Evolutionary conservation across 2,329 filamentous ascomycete species (phyloP).

Genomic region (Fragosphaeria purpurea): DNA sequence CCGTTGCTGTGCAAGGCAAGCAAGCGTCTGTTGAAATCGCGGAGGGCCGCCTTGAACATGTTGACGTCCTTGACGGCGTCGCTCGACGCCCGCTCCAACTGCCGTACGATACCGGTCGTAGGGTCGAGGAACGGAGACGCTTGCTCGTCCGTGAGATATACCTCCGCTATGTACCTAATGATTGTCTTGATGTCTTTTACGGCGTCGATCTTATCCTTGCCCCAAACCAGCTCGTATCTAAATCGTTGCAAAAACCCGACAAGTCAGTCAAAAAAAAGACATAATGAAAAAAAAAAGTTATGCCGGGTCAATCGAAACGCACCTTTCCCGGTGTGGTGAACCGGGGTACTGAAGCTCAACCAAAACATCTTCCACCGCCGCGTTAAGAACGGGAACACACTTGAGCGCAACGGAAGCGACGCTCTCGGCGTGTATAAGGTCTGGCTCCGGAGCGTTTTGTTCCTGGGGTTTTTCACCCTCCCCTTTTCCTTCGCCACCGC

Average conservation of each 20-base stretch:
- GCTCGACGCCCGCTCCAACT: slow-evolving; percentile 63
- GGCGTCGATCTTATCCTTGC: slow-evolving; percentile 70
- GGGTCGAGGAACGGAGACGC: slow-evolving; percentile 60
- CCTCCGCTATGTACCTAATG: slow-evolving; percentile 58
- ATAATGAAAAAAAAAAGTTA: slow-evolving; percentile 5
- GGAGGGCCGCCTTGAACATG: slow-evolving; percentile 63
- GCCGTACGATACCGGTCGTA: slow-evolving; percentile 62
- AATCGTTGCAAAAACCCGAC: neutral
- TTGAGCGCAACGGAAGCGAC: slow-evolving; percentile 41
- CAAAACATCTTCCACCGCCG: slow-evolving; percentile 41
- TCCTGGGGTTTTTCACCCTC: slow-evolving; percentile 20
- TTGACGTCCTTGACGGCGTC: slow-evolving; percentile 52
- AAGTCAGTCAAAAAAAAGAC: slow-evolving; percentile 2
- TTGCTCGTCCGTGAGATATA: slow-evolving; percentile 66
- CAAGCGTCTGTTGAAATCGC: slow-evolving; percentile 68
- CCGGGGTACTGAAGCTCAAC: slow-evolving; percentile 81
- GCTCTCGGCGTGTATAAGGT: slow-evolving; percentile 49
- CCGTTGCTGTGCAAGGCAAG: slow-evolving; percentile 56
- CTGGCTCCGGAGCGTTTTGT: slow-evolving; percentile 34
- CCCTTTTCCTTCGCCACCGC: slow-evolving; percentile 11
- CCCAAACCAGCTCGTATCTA: slow-evolving; percentile 64
- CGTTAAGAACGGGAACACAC: slow-evolving; percentile 40
- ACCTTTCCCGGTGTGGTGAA: slow-evolving; percentile 23
- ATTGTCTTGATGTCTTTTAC: slow-evolving; percentile 63
- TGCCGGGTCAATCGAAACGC: too few relatives aligned